Evolutionary conservation across 495 filamentous ascomycete genomes (phyloP).

Genomic region (Diplogelasinospora grovesii): DNA sequence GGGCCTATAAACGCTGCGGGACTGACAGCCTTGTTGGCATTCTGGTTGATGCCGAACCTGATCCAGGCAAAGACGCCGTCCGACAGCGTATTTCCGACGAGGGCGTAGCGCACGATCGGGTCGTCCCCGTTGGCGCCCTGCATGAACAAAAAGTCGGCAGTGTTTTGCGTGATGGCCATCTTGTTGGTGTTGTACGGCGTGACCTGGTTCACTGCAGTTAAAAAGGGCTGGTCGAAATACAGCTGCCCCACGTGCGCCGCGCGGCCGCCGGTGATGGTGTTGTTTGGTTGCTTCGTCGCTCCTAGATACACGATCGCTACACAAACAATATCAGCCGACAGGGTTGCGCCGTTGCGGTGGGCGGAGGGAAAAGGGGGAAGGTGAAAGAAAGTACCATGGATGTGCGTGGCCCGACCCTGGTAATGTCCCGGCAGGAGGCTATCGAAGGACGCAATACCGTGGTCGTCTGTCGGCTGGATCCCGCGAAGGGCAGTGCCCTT

Average conservation of each 20-base stretch:
- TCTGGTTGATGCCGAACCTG: constrained; percentile 46
- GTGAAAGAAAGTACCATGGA: no score
- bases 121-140: constrained; percentile 46
- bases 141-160: constrained; percentile 44
- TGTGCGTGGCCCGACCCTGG: constrained; percentile 41
- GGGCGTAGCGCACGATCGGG: constrained; percentile 50
- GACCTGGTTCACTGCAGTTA: constrained; percentile 36
- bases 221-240: constrained; percentile 54
- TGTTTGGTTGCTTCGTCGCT: constrained; percentile 40
- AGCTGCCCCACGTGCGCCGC: constrained; percentile 55
- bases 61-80: constrained; percentile 56
- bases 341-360: no score
- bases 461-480: constrained; percentile 39
- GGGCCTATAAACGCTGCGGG: constrained; percentile 22
- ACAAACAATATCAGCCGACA: no score
- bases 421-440: constrained; percentile 52
- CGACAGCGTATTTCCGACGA: constrained; percentile 43
- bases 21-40: constrained; percentile 17
- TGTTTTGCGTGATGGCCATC: constrained; percentile 43
- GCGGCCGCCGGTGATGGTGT: constrained; percentile 42
- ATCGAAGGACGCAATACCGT: constrained; percentile 47
- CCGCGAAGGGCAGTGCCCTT: constrained; percentile 47
- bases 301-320: constrained; percentile 44
- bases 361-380: no score
- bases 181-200: constrained; percentile 52